These are phyloP conservation scores for Citrus sp. DNA, from an alignment of 345 rosid species.

Conservation along the genomic window DNA sequence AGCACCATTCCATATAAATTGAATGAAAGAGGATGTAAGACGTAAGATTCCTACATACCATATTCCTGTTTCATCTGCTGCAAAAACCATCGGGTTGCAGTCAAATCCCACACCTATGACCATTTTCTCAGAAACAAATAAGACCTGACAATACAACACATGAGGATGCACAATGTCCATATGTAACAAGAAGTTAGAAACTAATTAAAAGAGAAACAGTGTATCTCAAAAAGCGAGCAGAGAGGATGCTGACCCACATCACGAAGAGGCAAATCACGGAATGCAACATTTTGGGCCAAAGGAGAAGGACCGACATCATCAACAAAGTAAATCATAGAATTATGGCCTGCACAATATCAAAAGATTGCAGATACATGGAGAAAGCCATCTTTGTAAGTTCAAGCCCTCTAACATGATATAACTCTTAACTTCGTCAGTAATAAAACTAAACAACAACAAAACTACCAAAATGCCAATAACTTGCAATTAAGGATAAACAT, in stretches of 20 bases:
- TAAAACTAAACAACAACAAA: not conserved
- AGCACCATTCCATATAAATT: not conserved
- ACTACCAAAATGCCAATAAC: not conserved
- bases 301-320: constrained; percentile 99
- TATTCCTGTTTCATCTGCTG: constrained; percentile 92
- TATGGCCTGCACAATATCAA: constrained; percentile 63
- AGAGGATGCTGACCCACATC: constrained; percentile 99
- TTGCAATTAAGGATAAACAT: not conserved
- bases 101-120: constrained; percentile 94
- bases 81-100: constrained; percentile 93
- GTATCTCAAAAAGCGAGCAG: constrained; percentile 32
- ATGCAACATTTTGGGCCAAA: constrained; percentile 84
- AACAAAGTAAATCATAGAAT: constrained; percentile 93
- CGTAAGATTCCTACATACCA: constrained; percentile 49
- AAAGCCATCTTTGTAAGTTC: not conserved
- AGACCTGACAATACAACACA: constrained; percentile 46
- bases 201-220: constrained; percentile 22
- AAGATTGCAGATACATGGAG: constrained; percentile 18
- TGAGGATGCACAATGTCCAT: not conserved
- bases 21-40: not conserved
- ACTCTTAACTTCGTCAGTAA: not conserved
- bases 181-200: constrained; percentile 22
- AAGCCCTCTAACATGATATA: not conserved
- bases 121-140: constrained; percentile 89
- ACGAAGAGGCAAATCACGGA: constrained; percentile 96